Conservation (phyloP, 2,329 filamentous ascomycete species). For the Fusarium albidum region DNA sequence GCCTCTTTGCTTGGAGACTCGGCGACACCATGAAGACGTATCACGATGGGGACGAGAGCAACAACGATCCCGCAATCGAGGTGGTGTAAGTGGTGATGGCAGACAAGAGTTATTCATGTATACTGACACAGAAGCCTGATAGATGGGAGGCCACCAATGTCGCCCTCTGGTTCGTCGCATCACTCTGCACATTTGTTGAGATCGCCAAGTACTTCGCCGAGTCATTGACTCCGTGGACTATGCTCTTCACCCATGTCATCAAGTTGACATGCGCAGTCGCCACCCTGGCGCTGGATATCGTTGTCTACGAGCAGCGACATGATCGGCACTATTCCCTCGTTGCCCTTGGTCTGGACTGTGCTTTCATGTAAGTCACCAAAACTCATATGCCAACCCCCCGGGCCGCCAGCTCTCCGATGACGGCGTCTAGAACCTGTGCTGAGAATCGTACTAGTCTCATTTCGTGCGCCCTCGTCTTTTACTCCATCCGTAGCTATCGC, state of each 20-base stretch:
- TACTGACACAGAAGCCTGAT: conserved; percentile 5
- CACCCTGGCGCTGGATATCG: conserved; percentile 60
- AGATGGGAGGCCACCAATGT: conserved; percentile 66
- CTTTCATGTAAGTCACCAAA: conserved; percentile 56
- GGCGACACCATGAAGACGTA: conserved; percentile 55
- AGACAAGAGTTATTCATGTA: background rate
- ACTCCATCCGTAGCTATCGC: conserved; percentile 57
- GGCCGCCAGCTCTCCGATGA: background rate
- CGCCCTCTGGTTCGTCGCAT: conserved; percentile 55
- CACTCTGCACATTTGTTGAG: conserved; percentile 57
- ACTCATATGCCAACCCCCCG: background rate
- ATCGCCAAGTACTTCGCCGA: conserved; percentile 57
- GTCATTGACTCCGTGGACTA: conserved; percentile 61
- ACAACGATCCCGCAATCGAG: conserved; percentile 54
- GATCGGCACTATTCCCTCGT: conserved; percentile 58
- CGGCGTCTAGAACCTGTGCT: background rate
- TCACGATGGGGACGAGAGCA: conserved; percentile 50
- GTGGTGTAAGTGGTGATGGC: conserved; percentile 61
- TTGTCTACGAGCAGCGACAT: conserved; percentile 55
- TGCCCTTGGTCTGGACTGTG: conserved; percentile 57
- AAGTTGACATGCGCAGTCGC: conserved; percentile 57
- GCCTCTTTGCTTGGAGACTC: conserved; percentile 62
- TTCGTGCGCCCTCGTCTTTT: conserved; percentile 54
- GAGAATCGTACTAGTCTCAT: conserved; percentile 39
- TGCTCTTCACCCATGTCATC: conserved; percentile 60